Percentiles rank a stretch among this genome's conserved stretches.
Evolutionary conservation across 208 protist genomes (phyloP).

Genomic region (Acanthamoeba triangularis): DNA sequence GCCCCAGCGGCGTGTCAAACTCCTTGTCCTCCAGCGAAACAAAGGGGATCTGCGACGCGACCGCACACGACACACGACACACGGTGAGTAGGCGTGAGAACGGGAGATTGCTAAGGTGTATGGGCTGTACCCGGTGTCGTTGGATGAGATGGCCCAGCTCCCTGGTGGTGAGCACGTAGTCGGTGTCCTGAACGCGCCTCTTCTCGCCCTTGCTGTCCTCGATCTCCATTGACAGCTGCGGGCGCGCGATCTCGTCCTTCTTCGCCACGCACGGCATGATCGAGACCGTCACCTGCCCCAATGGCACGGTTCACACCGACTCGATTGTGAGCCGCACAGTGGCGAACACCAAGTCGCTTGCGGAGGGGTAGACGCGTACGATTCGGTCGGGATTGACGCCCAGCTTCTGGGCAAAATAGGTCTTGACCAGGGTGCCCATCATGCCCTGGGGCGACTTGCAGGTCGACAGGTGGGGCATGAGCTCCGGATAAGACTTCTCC

Average conservation of each 20-base stretch:
- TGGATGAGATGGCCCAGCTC: conserved; percentile 81
- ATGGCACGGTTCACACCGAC: too few relatives aligned
- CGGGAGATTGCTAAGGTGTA: not conserved
- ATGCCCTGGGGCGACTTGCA: conserved; percentile 82
- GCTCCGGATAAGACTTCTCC: conserved; percentile 82
- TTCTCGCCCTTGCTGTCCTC: conserved; percentile 36
- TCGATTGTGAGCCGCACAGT: too few relatives aligned
- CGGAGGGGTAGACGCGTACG: not conserved
- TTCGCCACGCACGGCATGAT: conserved; percentile 87
- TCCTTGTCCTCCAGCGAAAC: conserved; percentile 63
- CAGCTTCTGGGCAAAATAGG: conserved; percentile 71
- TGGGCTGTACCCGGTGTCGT: not conserved
- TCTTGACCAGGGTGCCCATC: conserved; percentile 83
- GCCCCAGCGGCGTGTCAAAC: conserved; percentile 82
- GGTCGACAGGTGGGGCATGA: conserved; percentile 86
- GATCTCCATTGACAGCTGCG: conserved; percentile 47
- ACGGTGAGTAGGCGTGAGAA: not conserved
- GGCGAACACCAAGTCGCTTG: not conserved
- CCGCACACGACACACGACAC: not conserved
- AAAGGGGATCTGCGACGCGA: conserved; percentile 6
- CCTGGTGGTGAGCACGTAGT: conserved; percentile 83
- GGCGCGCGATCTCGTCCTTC: conserved; percentile 82
- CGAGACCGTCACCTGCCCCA: conserved; percentile 63
- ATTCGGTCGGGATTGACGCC: conserved; percentile 73
- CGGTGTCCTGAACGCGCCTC: conserved; percentile 55